A percentile compares a stretch with the other conserved stretches of the same genome.
Evolutionary conservation across 345 rosid species (phyloP).

Genomic region (Bruguiera sexangula): DNA sequence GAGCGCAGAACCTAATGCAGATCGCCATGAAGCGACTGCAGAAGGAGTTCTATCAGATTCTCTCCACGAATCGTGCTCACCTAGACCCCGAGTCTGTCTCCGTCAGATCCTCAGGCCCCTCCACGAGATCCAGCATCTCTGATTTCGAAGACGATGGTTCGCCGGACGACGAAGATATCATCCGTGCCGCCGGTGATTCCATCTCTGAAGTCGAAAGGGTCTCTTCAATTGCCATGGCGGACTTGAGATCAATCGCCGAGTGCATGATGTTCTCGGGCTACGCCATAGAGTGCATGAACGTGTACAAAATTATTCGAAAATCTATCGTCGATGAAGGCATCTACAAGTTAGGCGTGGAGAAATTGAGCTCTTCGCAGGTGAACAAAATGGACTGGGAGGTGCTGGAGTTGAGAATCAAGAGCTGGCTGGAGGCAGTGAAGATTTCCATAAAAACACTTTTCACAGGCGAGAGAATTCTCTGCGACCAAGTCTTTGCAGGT

Average conservation of each 20-base stretch:
- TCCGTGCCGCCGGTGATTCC: slow-evolving; percentile 12
- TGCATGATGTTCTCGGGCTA: slow-evolving; percentile 26
- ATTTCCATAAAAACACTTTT: slow-evolving; percentile 27
- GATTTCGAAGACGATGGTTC: slow-evolving; percentile 21
- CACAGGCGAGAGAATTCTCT: slow-evolving; percentile 32
- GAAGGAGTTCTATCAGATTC: slow-evolving; percentile 29
- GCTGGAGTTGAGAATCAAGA: slow-evolving; percentile 26
- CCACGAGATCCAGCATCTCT: slow-evolving; percentile 21
- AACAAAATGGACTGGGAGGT: slow-evolving; percentile 23
- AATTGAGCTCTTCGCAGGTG: slow-evolving; percentile 12
- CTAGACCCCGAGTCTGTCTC: slow-evolving; percentile 30
- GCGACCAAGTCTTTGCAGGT: slow-evolving; percentile 27
- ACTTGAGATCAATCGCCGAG: slow-evolving; percentile 28
- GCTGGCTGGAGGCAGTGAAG: slow-evolving; percentile 25
- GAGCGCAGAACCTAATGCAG: slow-evolving; percentile 24
- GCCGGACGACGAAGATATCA: slow-evolving; percentile 3
- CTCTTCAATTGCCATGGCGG: slow-evolving; percentile 23
- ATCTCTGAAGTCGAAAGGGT: slow-evolving; percentile 25
- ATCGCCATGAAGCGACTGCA: slow-evolving; percentile 25
- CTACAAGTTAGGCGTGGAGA: slow-evolving; percentile 28
- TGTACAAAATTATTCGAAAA: slow-evolving; percentile 23
- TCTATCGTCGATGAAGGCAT: slow-evolving; percentile 30
- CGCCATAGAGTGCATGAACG: slow-evolving; percentile 18
- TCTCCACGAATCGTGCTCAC: slow-evolving; percentile 29
- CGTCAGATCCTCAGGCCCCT: slow-evolving; percentile 21